These are phyloP conservation scores for Trichoderma asperelloides DNA, from an alignment of 495 filamentous ascomycete genomes.

Conservation along the genomic window DNA sequence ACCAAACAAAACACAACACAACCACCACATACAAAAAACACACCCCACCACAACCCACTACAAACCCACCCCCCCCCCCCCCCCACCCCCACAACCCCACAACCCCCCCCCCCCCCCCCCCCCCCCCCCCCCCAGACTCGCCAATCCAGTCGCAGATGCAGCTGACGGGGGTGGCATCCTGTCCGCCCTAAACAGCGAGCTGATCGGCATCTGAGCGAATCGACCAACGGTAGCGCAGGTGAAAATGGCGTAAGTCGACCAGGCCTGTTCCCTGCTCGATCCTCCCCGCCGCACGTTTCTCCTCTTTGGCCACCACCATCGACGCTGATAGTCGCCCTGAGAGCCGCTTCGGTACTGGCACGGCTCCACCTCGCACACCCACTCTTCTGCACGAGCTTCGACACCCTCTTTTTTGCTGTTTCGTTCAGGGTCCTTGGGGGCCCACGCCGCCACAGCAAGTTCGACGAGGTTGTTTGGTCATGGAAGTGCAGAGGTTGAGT, in stretches of 20 bases:
- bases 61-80: too few species aligned
- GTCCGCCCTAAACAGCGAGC: not conserved
- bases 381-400: not conserved
- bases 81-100: too few species aligned
- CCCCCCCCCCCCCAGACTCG: not conserved
- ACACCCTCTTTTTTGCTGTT: not conserved
- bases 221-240: constrained; percentile 5
- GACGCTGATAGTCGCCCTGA: not conserved
- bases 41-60: too few species aligned
- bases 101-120: not conserved
- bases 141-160: not conserved
- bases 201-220: constrained; percentile 5
- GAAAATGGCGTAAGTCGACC: constrained; percentile 4
- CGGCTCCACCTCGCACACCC: not conserved
- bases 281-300: not conserved
- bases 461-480: too few species aligned
- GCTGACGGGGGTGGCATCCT: not conserved
- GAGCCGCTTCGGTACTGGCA: not conserved
- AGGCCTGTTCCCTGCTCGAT: constrained; percentile 7
- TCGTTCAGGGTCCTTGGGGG: not conserved
- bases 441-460: not conserved
- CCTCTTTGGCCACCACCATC: not conserved
- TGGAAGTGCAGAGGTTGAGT: not conserved
- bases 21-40: too few species aligned
- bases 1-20: too few species aligned